A percentile compares a stretch with the other conserved stretches of the same genome.
Evolutionary conservation across 2,329 filamentous ascomycete genomes (phyloP).

Genomic region (Plectosphaerella cucumerina): DNA sequence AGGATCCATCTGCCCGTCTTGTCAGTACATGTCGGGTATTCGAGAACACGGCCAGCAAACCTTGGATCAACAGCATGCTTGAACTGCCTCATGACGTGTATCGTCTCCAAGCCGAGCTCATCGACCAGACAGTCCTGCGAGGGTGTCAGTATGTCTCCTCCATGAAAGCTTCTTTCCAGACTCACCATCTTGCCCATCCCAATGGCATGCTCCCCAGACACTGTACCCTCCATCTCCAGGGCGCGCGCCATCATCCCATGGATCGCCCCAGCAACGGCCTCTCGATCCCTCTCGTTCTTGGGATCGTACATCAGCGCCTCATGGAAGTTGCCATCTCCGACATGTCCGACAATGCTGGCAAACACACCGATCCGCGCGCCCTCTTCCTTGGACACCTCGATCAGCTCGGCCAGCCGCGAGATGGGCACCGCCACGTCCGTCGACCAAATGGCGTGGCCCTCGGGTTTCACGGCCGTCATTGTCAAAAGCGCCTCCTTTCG

Average conservation of each 20-base stretch:
- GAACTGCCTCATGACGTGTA: constrained; percentile 53
- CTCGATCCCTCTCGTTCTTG: constrained; percentile 31
- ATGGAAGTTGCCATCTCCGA: constrained; percentile 67
- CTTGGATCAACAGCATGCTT: constrained; percentile 4
- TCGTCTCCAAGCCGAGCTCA: constrained; percentile 50
- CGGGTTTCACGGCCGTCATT: constrained; percentile 45
- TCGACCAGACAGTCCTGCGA: constrained; percentile 39
- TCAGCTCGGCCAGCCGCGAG: constrained; percentile 52
- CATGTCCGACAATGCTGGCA: constrained; percentile 60
- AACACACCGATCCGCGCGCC: constrained; percentile 51
- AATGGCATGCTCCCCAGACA: constrained; percentile 63
- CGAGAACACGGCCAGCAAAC: background rate
- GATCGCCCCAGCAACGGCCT: constrained; percentile 51
- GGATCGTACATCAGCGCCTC: constrained; percentile 42
- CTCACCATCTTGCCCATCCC: constrained; percentile 59
- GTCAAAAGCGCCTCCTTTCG: constrained; percentile 73
- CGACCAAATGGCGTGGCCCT: constrained; percentile 45
- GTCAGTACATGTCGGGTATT: constrained; percentile 26
- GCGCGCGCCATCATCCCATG: constrained; percentile 63
- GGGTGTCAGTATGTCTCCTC: background rate
- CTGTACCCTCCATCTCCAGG: constrained; percentile 64
- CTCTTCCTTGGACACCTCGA: constrained; percentile 56
- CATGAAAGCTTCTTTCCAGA: constrained; percentile 51
- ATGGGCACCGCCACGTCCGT: constrained; percentile 66
- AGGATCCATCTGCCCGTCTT: constrained; percentile 46